Evolutionary conservation across 257 asterid species (phyloP), one percentile per base, ranked within the genome.

Genomic region (Echites panduratus): DNA sequence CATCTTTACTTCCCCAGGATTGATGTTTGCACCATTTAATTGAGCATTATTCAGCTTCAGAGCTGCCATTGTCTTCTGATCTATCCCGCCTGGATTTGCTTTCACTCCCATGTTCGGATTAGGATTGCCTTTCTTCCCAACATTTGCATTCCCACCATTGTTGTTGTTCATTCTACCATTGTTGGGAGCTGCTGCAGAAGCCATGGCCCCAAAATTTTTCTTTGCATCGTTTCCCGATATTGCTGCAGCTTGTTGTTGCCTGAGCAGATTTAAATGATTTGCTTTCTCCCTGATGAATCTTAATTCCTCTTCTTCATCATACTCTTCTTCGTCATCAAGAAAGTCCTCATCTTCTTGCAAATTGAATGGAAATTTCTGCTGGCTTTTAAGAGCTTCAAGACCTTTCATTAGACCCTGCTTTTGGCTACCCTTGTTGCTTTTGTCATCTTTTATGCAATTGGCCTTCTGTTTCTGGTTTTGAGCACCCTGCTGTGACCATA

Each of bases 401-500:
- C 67, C 70, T 74, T 85, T 87, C 40, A 71, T 45, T 17, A 68
- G 50, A 2, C 61, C 75, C 13, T 68, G 87, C 76, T 85, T 85
- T 38, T 79, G 89, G 74, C 80, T 84, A 14, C 81, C 85, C 19
- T 81, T 82, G 41, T 74, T 73, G 75, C 48, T 77, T 61, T 22
- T 80, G 43, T 80, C 75, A 26, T 87, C 83, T 70, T 80, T 87
- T 13, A 41, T 54, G 66, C 75, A 76, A 56, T 50, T 65, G n/a
- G 71, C 38, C 12, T 82, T 85, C 59, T 84, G 96, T 17, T 78
- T 78, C 62, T 65, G 79, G 77, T 52, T 84, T 35, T 77, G 93
- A 54, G 68, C 81, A 7, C 65, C 6, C 52, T 80, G 87, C 27
- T 78, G 85, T 9, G 87, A 71, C 95, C 95, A 91, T 16, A 81